Evolutionary conservation across 2,329 filamentous ascomycete species (phyloP), one percentile per base, ranked within the genome.

Genomic region (Microthyrium microscopicum): DNA sequence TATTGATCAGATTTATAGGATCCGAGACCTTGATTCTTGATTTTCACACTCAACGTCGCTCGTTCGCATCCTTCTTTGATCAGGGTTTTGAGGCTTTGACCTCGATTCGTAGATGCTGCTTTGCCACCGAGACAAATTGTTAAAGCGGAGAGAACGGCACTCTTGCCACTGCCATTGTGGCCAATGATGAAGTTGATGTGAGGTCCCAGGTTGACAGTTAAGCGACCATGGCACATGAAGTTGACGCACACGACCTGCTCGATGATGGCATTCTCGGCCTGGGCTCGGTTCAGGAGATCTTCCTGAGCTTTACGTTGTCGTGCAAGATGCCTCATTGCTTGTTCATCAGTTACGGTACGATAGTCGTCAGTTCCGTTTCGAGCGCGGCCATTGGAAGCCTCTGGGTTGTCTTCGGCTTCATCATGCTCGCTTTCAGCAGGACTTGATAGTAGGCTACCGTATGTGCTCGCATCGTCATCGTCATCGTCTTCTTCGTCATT

Each of bases 101-200:
- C 89, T 41, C 89, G 78, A 48, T 95, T 95, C 4, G 89, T 95
- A 12, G 81, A 73, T 35, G 82, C 82, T 2, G 89, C 85, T 54
- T 94, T 95, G 15, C 81, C 87, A 39, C 89, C 89, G n/a, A 98
- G 64, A 48, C 89, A 95, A 21, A 98, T 66, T 0, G 84, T 93
- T 42, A 98, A 71, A 4, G 84, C 89, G 1, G 89, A 95, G 19
- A 98, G 60, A 11, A 95, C 78, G 3, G 89, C 89, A 52, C 89
- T 98, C 60, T 98, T 98, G 22, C 89, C 89, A 50, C 87, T 95
- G 20, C 89, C 89, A 50, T 98, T 98, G 53, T 93, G 84, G 12
- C 89, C 89, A 35, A 94, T 85, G 40, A 98, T 85, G 56, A 98
- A 98, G 55, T 98, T 98, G 54, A 98, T 91, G 24, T 94, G 62